Evolutionary conservation across 805 yeast genomes (phyloP).

Genomic region (Yamadazyma philogaea): DNA sequence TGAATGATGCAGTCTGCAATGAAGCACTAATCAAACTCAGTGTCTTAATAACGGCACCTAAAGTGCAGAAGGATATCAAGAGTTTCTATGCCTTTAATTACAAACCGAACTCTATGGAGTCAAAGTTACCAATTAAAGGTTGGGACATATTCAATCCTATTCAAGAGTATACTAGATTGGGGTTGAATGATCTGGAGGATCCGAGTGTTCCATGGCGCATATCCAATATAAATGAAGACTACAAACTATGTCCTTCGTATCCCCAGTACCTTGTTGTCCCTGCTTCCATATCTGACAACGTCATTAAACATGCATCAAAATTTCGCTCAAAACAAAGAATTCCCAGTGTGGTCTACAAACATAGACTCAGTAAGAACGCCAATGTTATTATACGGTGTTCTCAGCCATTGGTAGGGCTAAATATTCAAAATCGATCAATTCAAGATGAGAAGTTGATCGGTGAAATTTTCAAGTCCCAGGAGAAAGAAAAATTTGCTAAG

Average conservation of each 20-base stretch:
- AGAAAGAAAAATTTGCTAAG: slow-evolving; percentile 21
- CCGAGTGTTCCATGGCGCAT: slow-evolving; percentile 59
- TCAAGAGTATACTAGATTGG: slow-evolving; percentile 74
- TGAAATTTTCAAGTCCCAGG: slow-evolving; percentile 69
- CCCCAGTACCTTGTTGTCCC: slow-evolving; percentile 74
- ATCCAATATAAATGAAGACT: slow-evolving; percentile 60
- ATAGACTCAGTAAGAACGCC: slow-evolving; percentile 51
- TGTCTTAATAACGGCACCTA: slow-evolving; percentile 58
- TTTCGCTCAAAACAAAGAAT: slow-evolving; percentile 83
- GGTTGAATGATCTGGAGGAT: slow-evolving; percentile 34
- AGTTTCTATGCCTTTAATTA: slow-evolving; percentile 78
- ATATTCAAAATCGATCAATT: slow-evolving; percentile 71
- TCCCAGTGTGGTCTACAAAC: slow-evolving; percentile 78
- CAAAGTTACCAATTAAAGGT: slow-evolving; percentile 46
- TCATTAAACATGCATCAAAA: slow-evolving; percentile 77
- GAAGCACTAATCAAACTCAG: slow-evolving; percentile 74
- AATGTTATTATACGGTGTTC: slow-evolving; percentile 85
- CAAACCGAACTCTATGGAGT: slow-evolving; percentile 69
- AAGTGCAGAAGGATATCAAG: slow-evolving; percentile 38
- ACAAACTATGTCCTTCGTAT: slow-evolving; percentile 70
- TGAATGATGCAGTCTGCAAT: slow-evolving; percentile 51
- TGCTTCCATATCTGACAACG: slow-evolving; percentile 70
- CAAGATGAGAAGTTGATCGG: slow-evolving; percentile 85
- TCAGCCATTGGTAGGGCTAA: slow-evolving; percentile 90
- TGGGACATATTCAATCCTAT: slow-evolving; percentile 69